Evolutionary conservation across 78 protist species (phyloP).

Genomic region (Dictyostelium brefeldianum): DNA sequence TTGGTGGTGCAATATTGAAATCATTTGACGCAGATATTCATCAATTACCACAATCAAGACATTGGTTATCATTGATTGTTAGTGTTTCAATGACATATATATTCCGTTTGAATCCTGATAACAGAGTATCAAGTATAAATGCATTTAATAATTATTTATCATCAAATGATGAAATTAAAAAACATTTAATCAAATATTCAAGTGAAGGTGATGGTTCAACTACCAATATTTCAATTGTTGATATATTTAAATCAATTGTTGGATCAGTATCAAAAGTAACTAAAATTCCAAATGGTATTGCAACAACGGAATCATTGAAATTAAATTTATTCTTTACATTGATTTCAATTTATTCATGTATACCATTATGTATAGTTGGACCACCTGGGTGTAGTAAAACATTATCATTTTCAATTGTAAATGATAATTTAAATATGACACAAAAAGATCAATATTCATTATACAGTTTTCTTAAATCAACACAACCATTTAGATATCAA

Average conservation of each 20-base stretch:
- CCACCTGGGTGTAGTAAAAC: constrained; percentile 81
- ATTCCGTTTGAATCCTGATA: constrained; percentile 21
- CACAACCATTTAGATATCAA: constrained; percentile 57
- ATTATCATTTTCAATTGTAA: constrained; percentile 34
- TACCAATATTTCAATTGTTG: not conserved
- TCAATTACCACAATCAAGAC: not conserved
- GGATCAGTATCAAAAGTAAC: not conserved
- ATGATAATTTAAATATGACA: constrained; percentile 35
- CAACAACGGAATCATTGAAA: constrained; percentile 41
- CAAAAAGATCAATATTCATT: not conserved
- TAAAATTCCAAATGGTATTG: constrained; percentile 50
- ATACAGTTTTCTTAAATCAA: not conserved
- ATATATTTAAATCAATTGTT: not conserved
- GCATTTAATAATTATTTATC: not conserved
- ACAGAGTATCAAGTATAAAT: not conserved
- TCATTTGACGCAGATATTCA: not conserved
- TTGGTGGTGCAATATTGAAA: not conserved
- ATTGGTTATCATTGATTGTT: constrained; percentile 43
- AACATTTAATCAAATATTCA: not conserved
- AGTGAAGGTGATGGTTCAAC: not conserved
- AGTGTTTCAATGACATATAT: constrained; percentile 33
- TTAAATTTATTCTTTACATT: constrained; percentile 48
- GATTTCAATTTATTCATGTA: constrained; percentile 20
- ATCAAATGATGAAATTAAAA: too few species aligned
- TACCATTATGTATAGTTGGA: constrained; percentile 73